A percentile compares a stretch with the other conserved stretches of the same genome.
These are phyloP conservation scores for Fusarium sp. DNA, from an alignment of 2,329 filamentous ascomycete genomes.

Conservation along the genomic window DNA sequence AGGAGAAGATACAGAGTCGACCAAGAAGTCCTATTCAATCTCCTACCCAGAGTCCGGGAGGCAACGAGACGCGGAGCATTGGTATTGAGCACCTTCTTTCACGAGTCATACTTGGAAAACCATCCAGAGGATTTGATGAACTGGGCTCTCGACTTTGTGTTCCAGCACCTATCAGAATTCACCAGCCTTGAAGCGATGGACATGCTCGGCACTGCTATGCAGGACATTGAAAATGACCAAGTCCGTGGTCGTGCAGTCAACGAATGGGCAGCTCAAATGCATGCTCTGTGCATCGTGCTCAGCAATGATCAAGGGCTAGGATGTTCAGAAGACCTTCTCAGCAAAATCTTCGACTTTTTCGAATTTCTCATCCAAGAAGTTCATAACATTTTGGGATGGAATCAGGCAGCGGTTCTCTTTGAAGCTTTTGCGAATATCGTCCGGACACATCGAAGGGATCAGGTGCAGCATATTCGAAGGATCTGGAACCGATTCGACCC, in stretches of 20 bases:
- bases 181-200: slow-evolving; percentile 18
- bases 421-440: slow-evolving; percentile 38
- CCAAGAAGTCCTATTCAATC: slow-evolving; percentile 1
- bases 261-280: slow-evolving; percentile 25
- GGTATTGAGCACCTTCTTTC: slow-evolving; percentile 22
- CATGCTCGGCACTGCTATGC: slow-evolving; percentile 27
- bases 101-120: background rate
- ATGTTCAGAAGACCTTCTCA: slow-evolving; percentile 40
- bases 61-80: slow-evolving; percentile 20
- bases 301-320: slow-evolving; percentile 41
- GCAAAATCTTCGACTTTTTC: slow-evolving; percentile 38
- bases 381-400: slow-evolving; percentile 19
- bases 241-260: background rate
- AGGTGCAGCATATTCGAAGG: slow-evolving; percentile 21
- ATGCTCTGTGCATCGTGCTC: slow-evolving; percentile 42
- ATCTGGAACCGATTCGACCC: slow-evolving; percentile 38
- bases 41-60: slow-evolving; percentile 24
- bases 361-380: slow-evolving; percentile 34
- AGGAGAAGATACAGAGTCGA: slow-evolving; percentile 21
- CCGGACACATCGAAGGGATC: slow-evolving; percentile 2
- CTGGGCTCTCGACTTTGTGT: slow-evolving; percentile 29
- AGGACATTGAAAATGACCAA: slow-evolving; percentile 11
- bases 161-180: slow-evolving; percentile 23
- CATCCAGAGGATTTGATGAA: slow-evolving; percentile 10
- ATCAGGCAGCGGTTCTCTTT: slow-evolving; percentile 30